Percentiles rank a stretch among this genome's conserved stretches.
Conservation (phyloP, 23 red algal species). For the Pyropia yezoensis region DNA sequence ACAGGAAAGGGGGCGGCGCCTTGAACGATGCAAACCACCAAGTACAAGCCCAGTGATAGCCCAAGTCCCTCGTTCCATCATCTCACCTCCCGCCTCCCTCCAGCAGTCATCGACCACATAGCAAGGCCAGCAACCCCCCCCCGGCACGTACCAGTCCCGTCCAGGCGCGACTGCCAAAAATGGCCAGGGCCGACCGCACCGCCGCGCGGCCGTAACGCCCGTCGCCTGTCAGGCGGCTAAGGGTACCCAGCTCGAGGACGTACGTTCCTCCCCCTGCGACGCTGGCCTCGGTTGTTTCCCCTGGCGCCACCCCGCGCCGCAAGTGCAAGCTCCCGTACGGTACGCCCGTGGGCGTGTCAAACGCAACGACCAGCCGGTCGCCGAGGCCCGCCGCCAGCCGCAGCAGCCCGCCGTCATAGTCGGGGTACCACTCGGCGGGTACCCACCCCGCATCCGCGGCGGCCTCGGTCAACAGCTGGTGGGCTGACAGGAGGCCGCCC, state of each 20-base stretch:
- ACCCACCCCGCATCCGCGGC: slow-evolving; percentile 9
- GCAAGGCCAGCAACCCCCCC: too few relatives aligned
- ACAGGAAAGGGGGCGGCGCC: too few relatives aligned
- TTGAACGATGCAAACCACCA: too few relatives aligned
- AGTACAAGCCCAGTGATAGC: too few relatives aligned
- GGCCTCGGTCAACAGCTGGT: slow-evolving; percentile 44
- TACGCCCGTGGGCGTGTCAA: slow-evolving; percentile 54
- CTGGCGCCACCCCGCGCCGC: slow-evolving; percentile 4
- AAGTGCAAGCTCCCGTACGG: slow-evolving; percentile 46
- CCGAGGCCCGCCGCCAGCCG: slow-evolving; percentile 35
- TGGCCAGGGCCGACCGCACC: slow-evolving; percentile 5
- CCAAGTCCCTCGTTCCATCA: too few relatives aligned
- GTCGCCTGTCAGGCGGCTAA: slow-evolving; percentile 12
- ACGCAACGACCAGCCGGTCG: slow-evolving; percentile 45
- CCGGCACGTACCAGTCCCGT: slow-evolving; percentile 22
- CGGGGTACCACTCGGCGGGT: slow-evolving; percentile 5
- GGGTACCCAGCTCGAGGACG: slow-evolving; percentile 57
- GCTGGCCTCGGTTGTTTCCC: slow-evolving; percentile 29
- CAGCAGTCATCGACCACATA: too few relatives aligned
- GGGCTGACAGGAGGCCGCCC: slow-evolving; percentile 53
- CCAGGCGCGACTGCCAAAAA: slow-evolving; percentile 11
- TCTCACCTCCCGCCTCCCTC: too few relatives aligned
- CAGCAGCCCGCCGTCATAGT: slow-evolving; percentile 48
- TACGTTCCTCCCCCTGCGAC: slow-evolving; percentile 56
- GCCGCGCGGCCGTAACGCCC: slow-evolving; percentile 10